Conservation (phyloP, 495 filamentous ascomycete species). For the Trichoderma reesei region DNA sequence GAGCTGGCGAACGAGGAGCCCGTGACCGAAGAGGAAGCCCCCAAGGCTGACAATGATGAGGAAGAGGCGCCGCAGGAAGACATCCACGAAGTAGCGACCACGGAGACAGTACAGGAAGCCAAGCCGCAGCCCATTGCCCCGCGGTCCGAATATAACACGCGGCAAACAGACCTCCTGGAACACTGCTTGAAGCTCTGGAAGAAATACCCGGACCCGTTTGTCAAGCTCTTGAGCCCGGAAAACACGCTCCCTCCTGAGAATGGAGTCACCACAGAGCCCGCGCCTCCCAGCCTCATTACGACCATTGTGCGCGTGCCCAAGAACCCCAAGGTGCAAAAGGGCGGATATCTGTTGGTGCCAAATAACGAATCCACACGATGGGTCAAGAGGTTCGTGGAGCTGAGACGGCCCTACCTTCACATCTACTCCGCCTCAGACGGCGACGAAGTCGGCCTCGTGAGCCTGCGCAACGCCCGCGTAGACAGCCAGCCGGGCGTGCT, state of each 20-base stretch:
- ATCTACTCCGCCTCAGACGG: constrained; percentile 74
- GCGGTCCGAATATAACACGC: constrained; percentile 40
- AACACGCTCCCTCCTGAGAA: constrained; percentile 68
- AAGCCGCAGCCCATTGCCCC: constrained; percentile 11
- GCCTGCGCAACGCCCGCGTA: constrained; percentile 71
- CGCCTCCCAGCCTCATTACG: constrained; percentile 49
- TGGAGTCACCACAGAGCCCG: constrained; percentile 38
- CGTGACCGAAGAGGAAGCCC: constrained; percentile 12
- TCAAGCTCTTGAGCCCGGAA: constrained; percentile 60
- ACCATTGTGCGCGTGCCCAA: constrained; percentile 63
- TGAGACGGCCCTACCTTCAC: constrained; percentile 86
- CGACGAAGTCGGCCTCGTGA: constrained; percentile 83
- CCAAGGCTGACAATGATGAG: constrained; percentile 10
- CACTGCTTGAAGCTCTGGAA: constrained; percentile 73
- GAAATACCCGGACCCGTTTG: constrained; percentile 60
- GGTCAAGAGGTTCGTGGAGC: constrained; percentile 85
- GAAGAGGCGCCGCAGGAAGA: constrained; percentile 10
- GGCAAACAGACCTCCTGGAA: constrained; percentile 49
- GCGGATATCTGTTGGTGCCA: constrained; percentile 74
- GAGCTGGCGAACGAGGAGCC: constrained; percentile 10
- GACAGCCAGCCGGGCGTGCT: constrained; percentile 84
- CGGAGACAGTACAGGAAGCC: constrained; percentile 9
- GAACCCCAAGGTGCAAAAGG: constrained; percentile 65
- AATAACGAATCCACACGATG: constrained; percentile 65
- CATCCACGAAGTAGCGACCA: neutral